These are phyloP conservation scores for Thermothelomyces thermophilus DNA, from an alignment of 2,329 filamentous ascomycete species.

Conservation along the genomic window DNA sequence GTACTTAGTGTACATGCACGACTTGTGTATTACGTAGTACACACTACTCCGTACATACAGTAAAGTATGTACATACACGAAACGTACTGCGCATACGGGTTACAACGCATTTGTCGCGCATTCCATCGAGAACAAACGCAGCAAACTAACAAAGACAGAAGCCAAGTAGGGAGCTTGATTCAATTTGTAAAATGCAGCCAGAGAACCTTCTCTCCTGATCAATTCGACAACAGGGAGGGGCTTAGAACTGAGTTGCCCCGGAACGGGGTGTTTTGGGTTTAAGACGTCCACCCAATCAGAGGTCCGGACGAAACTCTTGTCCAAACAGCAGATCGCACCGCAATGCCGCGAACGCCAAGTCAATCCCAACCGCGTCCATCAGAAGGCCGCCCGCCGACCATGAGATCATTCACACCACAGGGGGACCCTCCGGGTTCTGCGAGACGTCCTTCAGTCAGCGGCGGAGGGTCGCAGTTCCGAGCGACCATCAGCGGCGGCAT, in stretches of 20 bases:
- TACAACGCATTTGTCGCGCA: too few species aligned
- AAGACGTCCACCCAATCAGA: slow-evolving; percentile 10
- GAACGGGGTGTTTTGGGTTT: not conserved
- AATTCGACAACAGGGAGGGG: too few species aligned
- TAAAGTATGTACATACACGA: too few species aligned
- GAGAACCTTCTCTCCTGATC: too few species aligned
- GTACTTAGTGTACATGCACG: too few species aligned
- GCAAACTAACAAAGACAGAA: too few species aligned
- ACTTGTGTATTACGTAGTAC: too few species aligned
- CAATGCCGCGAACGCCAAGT: slow-evolving; percentile 16
- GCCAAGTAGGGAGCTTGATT: too few species aligned
- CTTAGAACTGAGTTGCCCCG: not conserved
- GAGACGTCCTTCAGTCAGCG: slow-evolving; percentile 22
- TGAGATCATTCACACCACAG: slow-evolving; percentile 25
- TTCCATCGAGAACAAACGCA: too few species aligned
- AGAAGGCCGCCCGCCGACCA: slow-evolving; percentile 9
- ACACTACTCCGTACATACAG: too few species aligned
- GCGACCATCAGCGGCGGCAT: slow-evolving; percentile 24
- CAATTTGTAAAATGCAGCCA: too few species aligned
- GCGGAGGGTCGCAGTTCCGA: slow-evolving; percentile 24
- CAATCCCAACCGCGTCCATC: slow-evolving; percentile 11
- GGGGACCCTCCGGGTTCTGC: slow-evolving; percentile 26
- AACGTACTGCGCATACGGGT: too few species aligned
- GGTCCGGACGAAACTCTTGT: not conserved
- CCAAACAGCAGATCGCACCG: slow-evolving; percentile 14